These are phyloP conservation scores for Solanum medicagineum DNA, from an alignment of 257 asterid genomes.

Conservation along the genomic window DNA sequence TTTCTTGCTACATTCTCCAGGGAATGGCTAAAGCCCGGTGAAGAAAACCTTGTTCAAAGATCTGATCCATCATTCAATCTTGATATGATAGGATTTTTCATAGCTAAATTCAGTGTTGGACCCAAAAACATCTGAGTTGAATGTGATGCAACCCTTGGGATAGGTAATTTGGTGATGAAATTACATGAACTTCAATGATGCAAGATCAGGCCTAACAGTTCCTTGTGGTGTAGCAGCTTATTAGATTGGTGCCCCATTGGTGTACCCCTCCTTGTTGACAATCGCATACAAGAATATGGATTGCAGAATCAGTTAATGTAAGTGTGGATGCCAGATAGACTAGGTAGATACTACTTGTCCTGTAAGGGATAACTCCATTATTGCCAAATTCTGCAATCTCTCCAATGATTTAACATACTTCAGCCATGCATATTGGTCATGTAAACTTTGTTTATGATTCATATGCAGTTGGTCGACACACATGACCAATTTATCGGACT, in stretches of 20 bases:
- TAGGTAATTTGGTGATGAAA: no score
- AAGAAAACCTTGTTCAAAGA: conserved; percentile 88
- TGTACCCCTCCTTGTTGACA: neutral
- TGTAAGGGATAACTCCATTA: no score
- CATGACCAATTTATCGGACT: no score
- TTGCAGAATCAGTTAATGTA: neutral
- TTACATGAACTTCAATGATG: neutral
- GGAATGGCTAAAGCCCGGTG: conserved; percentile 90
- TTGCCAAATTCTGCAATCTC: no score
- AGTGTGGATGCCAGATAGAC: no score
- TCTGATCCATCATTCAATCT: conserved; percentile 81
- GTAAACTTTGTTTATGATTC: neutral
- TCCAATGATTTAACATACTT: neutral
- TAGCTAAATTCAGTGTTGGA: conserved; percentile 84
- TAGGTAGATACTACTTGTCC: no score
- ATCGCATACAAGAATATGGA: neutral
- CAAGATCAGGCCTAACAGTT: neutral
- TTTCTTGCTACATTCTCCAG: conserved; percentile 17
- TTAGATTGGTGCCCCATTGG: neutral
- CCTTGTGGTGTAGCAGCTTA: neutral
- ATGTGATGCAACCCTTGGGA: no score
- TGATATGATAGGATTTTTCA: conserved; percentile 88
- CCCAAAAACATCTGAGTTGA: conserved; percentile 27
- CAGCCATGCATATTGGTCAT: neutral
- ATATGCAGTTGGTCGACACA: no score